Base-by-base conservation (phyloP, 805 yeast genomes). In the Candida piceae region DNA sequence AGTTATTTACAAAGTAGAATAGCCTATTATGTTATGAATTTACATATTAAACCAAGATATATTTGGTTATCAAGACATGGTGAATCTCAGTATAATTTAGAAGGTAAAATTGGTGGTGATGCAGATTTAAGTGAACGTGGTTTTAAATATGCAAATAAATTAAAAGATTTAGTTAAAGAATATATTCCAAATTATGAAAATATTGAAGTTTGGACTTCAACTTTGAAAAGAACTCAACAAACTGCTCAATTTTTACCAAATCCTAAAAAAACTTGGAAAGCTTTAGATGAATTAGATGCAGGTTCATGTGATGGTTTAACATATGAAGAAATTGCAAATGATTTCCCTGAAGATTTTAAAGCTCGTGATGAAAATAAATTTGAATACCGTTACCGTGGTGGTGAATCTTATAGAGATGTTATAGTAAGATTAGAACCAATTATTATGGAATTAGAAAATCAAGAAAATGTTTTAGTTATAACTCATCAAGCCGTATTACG, bases 301-400 rank as follows among this genome's bases (percentile, higher is more conserved):
- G 98, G 98, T 9, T 89, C 86, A 17, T 90, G 97, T 60, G 98
- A 90, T 61, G 97, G 97, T 5, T 74, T 90, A 75, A 90, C 98
- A 0, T 90, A 90, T 57, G 96, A 89, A 48, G 96, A 90, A 44
- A 87, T 90, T 52, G 94, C 86, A 50, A 64, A 72, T 22, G 62
- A 71, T 44, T 89, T 80, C 58, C 98, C 98, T 0, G 96, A 87
- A 46, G 99, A 93, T 55, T 93, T 93, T 65, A 84, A 78, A 49
- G 96, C 96, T 7, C 75, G 99, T 41, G 98, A 93, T 58, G 96
- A 85, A 48, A 84, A 93, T 66, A 93, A 93, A 65, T 93, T 84
- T 58, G 96, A 87, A 57, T 93, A 93, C 63, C 74, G 98, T 36
- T 93, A 93, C 61, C 76, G 96, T 29, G 97, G 97, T 9, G 99